Conservation (phyloP, 169 alveolate species). For the Fabrea salina region DNA sequence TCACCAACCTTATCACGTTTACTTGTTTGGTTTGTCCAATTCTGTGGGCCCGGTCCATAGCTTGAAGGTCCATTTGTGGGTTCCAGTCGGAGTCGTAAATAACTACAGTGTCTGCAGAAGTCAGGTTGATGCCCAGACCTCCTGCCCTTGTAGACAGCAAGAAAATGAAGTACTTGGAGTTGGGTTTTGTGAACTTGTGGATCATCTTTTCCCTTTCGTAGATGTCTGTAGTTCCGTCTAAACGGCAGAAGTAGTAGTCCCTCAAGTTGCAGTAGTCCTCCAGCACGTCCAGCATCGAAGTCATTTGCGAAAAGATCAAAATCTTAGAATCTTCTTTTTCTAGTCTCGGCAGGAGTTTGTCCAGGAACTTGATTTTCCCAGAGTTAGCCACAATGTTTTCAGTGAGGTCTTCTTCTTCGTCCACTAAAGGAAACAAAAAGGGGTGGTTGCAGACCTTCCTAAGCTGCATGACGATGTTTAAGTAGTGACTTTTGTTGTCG, state of each 20-base stretch:
- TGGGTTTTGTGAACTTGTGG: constrained; percentile 92
- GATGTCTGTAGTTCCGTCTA: constrained; percentile 96
- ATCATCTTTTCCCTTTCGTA: constrained; percentile 95
- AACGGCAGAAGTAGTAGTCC: constrained; percentile 91
- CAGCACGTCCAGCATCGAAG: constrained; percentile 94
- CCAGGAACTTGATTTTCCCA: constrained; percentile 94
- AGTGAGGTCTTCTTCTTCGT: constrained; percentile 83
- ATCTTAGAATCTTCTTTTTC: constrained; percentile 93
- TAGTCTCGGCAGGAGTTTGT: constrained; percentile 88
- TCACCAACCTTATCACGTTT: constrained; percentile 93
- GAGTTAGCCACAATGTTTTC: constrained; percentile 88
- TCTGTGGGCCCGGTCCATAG: constrained; percentile 99
- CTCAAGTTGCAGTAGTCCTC: constrained; percentile 94
- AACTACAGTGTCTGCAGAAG: constrained; percentile 96
- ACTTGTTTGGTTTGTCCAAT: constrained; percentile 97
- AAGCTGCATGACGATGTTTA: constrained; percentile 92
- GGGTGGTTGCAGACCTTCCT: constrained; percentile 98
- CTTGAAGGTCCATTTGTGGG: constrained; percentile 98
- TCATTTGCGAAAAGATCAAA: constrained; percentile 96
- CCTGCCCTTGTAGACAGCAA: constrained; percentile 98
- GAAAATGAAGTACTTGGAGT: constrained; percentile 93
- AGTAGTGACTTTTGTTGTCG: constrained; percentile 77
- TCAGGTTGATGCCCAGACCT: constrained; percentile 95
- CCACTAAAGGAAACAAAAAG: constrained; percentile 93
- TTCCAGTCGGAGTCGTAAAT: constrained; percentile 98